Base-by-base conservation (phyloP, 768 basidiomycete species). In the Pleurotus salmoneostramineus region DNA sequence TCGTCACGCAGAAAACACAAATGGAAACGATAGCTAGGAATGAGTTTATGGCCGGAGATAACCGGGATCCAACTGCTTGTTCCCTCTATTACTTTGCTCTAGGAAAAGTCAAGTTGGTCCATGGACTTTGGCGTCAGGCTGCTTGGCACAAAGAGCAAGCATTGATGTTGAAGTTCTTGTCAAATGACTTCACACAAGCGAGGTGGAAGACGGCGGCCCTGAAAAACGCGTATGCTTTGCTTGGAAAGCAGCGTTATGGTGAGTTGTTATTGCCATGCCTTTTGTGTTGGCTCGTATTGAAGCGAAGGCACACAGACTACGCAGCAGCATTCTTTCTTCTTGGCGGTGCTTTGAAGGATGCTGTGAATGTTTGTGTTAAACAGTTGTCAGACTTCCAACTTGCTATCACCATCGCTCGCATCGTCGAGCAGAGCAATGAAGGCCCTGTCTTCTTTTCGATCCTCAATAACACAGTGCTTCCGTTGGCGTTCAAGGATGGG, bases 271-370 rank as follows among this genome's bases (percentile, higher is more conserved):
- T 21, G 14, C n/a, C 33, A 33, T 45, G 5, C 7, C 8, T 48
- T n/a, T 51, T 35, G 32, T 42, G 33, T 62, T 14, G 1, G 14
- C 32, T 47, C 47, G 44, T 17, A 14, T 57, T 27, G n/a, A 48
- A 47, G 7, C 31, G 27, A 33, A 21, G 14, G 57, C 6, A 15
- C 10, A 67, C 21, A 98, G 97, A 94, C 68, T 98, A 98, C 66
- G 95, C 97, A n/a, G 95, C 95, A 0, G 95, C 95, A 1, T 99
- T 99, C 74, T 99, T 99, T 76, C 78, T 99, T 43, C 82, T 99
- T 0, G 96, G 93, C 6, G 88, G 87, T 21, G 85, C 87, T 44
- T 72, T 96, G 36, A 91, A 89, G 70, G 97, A 98, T 62, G 95
- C 96, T 2, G 90, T 95, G 34, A 90, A 84, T 62, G 89, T 99